A percentile compares a stretch with the other conserved stretches of the same genome.
These are phyloP conservation scores for Asterionellopsis glacialis DNA, from an alignment of 108 stramenopile species.

Conservation along the genomic window DNA sequence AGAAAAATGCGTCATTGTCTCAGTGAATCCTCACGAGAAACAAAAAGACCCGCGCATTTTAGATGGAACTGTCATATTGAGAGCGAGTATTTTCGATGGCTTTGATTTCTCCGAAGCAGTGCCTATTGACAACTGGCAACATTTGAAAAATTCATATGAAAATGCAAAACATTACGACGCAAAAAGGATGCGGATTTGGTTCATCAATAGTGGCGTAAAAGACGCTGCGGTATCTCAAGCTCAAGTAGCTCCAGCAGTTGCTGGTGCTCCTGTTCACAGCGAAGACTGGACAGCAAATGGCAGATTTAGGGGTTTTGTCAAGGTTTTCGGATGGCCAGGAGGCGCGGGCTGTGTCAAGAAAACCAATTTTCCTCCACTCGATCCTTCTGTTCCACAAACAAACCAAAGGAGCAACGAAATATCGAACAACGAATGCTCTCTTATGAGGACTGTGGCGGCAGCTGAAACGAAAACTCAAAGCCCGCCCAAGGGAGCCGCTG, in stretches of 20 bases:
- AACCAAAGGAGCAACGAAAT: too few species aligned
- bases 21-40: slow-evolving; percentile 2
- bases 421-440: too few species aligned
- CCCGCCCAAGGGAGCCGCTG: too few species aligned
- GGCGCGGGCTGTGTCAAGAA: too few species aligned
- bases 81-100: background rate
- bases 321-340: too few species aligned
- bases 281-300: too few species aligned
- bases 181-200: slow-evolving; percentile 1
- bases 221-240: background rate
- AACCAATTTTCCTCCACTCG: too few species aligned
- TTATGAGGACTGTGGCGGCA: too few species aligned
- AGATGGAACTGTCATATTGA: background rate
- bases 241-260: background rate
- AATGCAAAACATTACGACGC: background rate
- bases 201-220: slow-evolving; percentile 3
- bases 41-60: background rate
- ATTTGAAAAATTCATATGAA: background rate
- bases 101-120: background rate
- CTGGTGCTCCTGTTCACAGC: background rate
- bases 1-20: background rate
- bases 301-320: too few species aligned
- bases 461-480: too few species aligned
- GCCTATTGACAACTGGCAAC: background rate
- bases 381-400: too few species aligned